Base-by-base conservation (phyloP, 176 grass and related monocot species). In the Secale cereale region DNA sequence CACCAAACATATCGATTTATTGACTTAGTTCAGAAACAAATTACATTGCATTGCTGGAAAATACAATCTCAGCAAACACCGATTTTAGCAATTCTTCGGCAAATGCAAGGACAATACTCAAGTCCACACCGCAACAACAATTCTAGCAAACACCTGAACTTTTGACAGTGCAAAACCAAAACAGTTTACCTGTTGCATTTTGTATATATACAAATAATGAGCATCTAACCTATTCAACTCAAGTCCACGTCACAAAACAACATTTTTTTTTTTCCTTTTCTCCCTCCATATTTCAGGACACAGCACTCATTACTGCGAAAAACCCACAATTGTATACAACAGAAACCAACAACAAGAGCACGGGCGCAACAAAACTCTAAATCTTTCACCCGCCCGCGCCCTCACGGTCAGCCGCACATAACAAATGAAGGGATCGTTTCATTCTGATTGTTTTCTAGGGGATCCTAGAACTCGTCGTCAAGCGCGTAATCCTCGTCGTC, bases 401-500 rank as follows among this genome's bases (percentile, higher is more conserved):
- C 57, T 73, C 79, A 26, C 45, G 16, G 25, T 86, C 74, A 59
- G 74, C 80, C 74, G 14, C 74, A 74, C 75, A 54, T 36, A 52
- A 65, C 65, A 65, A 27, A 36, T 3, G 22, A 31, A 74, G 15
- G 23, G 70, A 23, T 26, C 19, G 52, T 22, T 9, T 9, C 6
- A 22, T 68, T n/a, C 31, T 7, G 10, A 57, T 54, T 25, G 80
- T 39, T 75, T 75, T 50, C 14, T 75, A 17, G 46, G 1, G 82
- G 50, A 65, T 67, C 30, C 30, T 91, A 88, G 37, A 37, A 87
- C 35, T 89, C 76, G 16, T 95, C 86, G 1, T 87, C 91, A 5
- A 83, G 43, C n/a, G 29, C 79, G 10, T 57, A 57, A 7, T 98
- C 92, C 13, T 98, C 93, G 2, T 94, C 97, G 3, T 98, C 97